Conservation (phyloP, 345 rosid genomes). For the Syzygium jambos region DNA sequence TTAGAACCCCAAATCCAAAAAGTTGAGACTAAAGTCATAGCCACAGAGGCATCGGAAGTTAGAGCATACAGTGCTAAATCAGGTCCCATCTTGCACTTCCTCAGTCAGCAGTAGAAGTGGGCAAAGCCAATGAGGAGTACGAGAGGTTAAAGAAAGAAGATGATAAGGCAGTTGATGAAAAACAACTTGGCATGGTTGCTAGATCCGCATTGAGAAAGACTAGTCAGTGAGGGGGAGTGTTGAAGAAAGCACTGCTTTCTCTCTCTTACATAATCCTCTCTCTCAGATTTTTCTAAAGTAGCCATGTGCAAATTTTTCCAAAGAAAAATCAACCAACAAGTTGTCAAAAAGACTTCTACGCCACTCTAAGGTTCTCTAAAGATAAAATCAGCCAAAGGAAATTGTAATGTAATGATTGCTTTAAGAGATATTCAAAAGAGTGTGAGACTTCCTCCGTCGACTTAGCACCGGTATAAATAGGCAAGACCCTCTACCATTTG, state of each 20-base stretch:
- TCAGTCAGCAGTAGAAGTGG: slow-evolving; percentile 16
- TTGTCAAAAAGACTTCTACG: too few relatives aligned
- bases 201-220: background rate
- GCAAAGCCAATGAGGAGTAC: slow-evolving; percentile 15
- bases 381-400: too few relatives aligned
- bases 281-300: too few relatives aligned
- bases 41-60: slow-evolving; percentile 31
- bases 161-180: slow-evolving; percentile 1
- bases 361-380: too few relatives aligned
- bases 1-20: slow-evolving; percentile 12
- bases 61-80: slow-evolving; percentile 12
- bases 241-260: background rate
- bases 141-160: slow-evolving; percentile 11
- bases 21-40: slow-evolving; percentile 5
- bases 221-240: background rate
- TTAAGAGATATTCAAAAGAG: too few relatives aligned
- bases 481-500: too few relatives aligned
- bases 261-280: too few relatives aligned
- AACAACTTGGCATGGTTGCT: background rate
- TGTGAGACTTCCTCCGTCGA: too few relatives aligned
- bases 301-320: too few relatives aligned
- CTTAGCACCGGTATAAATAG: too few relatives aligned
- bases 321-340: too few relatives aligned
- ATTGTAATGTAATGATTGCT: too few relatives aligned
- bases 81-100: slow-evolving; percentile 18